Percentiles rank a stretch among this genome's conserved stretches.
These are phyloP conservation scores for Pseudogymnoascus sp. DNA, from an alignment of 2,329 filamentous ascomycete genomes.

Conservation along the genomic window DNA sequence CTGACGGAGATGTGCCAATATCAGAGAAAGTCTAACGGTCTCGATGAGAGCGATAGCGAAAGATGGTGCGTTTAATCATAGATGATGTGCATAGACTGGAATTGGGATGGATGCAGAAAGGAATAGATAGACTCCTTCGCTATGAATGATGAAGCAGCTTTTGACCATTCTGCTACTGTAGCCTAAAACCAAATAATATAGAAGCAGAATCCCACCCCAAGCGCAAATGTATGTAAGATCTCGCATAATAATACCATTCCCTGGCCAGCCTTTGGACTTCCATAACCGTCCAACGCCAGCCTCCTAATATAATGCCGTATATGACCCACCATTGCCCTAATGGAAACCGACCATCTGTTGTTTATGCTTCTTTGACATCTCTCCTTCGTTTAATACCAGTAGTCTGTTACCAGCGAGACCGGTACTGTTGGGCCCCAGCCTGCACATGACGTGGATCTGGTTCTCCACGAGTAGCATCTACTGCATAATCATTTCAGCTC, in stretches of 20 bases:
- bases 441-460: not conserved
- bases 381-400: not conserved
- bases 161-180: not conserved
- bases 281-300: not conserved
- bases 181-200: not conserved
- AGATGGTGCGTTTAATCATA: not conserved
- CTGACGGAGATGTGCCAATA: conserved; percentile 66
- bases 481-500: not conserved
- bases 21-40: conserved; percentile 34
- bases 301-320: not conserved
- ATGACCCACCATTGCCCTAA: not conserved
- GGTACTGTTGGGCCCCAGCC: not conserved
- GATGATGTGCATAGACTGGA: not conserved
- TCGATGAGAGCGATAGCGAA: not conserved
- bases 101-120: not conserved
- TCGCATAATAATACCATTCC: not conserved
- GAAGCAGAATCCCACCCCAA: not conserved
- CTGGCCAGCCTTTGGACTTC: not conserved
- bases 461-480: not conserved
- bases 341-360: not conserved
- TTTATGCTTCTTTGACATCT: not conserved
- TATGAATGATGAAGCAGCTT: not conserved
- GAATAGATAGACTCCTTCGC: not conserved
- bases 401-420: not conserved
- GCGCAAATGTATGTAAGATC: not conserved